phyloP scores from a whole-genome alignment of 179 eudicot species.

The Beta lomatogona region DNA sequence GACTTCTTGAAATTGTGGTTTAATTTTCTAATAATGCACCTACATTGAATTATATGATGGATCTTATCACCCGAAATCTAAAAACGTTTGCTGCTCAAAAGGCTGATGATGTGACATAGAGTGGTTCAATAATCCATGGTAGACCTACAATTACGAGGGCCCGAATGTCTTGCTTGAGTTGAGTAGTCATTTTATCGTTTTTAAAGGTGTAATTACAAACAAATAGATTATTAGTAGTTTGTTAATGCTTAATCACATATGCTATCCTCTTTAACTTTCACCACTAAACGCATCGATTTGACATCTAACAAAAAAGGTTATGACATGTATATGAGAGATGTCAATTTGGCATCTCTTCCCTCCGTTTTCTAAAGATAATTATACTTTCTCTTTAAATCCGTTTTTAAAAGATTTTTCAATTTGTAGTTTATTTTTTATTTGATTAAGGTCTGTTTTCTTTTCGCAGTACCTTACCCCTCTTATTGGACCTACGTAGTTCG shows the following conservation, averaged over 20 bases:
- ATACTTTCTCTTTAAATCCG: too few species aligned
- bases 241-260: conserved; percentile 24
- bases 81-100: conserved; percentile 12
- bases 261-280: conserved; percentile 26
- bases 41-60: conserved; percentile 14
- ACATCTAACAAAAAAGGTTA: background rate
- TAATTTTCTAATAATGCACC: conserved; percentile 10
- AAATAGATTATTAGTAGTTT: background rate
- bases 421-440: too few species aligned
- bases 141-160: conserved; percentile 36
- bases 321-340: too few species aligned
- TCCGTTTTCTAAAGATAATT: too few species aligned
- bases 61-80: conserved; percentile 27
- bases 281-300: background rate
- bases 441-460: too few species aligned
- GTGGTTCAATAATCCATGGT: conserved; percentile 36
- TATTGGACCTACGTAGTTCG: too few species aligned
- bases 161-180: conserved; percentile 24
- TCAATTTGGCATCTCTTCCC: too few species aligned
- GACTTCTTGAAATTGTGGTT: background rate
- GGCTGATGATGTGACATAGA: conserved; percentile 32
- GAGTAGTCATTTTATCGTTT: conserved; percentile 26
- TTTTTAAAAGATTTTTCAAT: too few species aligned
- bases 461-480: too few species aligned
- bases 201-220: conserved; percentile 4